Evolutionary conservation across 1,284 basidiomycete genomes (phyloP), one percentile per base, ranked within the genome.

Genomic region (Lignosus rhinocerotis): DNA sequence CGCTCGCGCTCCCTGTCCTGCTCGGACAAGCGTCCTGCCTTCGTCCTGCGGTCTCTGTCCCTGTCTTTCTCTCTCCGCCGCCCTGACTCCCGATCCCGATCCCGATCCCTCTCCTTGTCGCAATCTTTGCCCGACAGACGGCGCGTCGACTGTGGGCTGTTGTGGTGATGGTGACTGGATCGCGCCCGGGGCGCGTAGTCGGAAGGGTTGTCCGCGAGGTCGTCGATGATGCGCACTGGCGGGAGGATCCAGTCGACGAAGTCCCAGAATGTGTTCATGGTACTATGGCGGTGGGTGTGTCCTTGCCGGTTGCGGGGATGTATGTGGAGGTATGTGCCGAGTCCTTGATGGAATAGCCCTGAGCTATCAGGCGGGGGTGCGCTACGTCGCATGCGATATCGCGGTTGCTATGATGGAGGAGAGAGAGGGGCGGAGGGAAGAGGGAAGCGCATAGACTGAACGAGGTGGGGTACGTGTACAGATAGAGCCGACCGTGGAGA

Each of bases 181-280:
- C 63, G 63, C 34, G 57, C 65, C 45, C 60, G 59, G 51, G 64
- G 58, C 31, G 62, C 55, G 47, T 61, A 46, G 11, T 66, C 59
- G 48, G 59, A 55, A 43, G 69, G 68, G 16, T 55, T 53, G 60
- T 67, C 67, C 49, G 69, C 61, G 52, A 69, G 64, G 66, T 72
- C 69, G 67, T 72, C 70, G 55, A 68, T 54, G 56, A 72, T 66
- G 59, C 69, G 70, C 56, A 72, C 67, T 51, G 67, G 60, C 33
- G 70, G 70, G 42, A 71, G 61, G 58, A 71, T 65, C 70, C 70
- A 70, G 63, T 72, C 69, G 63, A 72, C 66, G 47, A 70, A 58
- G 51, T 61, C 66, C 69, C 70, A 72, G 54, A 70, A 65, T 31
- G 66, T 60, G 67, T 67, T 72, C 70, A 70, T 70, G 38, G 50